These are phyloP conservation scores for Coprinellus micaceus DNA, from an alignment of 768 basidiomycete species.

Conservation along the genomic window DNA sequence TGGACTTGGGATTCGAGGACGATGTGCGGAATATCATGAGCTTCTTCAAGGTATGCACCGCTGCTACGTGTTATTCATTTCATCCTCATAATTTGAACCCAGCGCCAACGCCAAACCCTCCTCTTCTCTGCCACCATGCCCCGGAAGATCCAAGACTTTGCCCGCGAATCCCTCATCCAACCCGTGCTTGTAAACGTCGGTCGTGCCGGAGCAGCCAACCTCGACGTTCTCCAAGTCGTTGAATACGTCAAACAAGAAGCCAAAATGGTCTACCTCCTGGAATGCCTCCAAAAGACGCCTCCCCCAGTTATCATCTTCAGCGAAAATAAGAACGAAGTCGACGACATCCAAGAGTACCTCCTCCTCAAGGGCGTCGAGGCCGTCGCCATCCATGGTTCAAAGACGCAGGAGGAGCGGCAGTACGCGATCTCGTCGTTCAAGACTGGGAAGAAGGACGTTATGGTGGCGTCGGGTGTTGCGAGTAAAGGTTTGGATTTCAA, in stretches of 20 bases:
- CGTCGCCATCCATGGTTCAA: constrained; percentile 97
- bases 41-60: constrained; percentile 79
- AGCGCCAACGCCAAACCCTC: constrained; percentile 95
- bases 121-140: constrained; percentile 99
- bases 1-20: constrained; percentile 97
- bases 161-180: constrained; percentile 90
- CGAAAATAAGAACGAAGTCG: constrained; percentile 99
- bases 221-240: constrained; percentile 94
- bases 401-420: constrained; percentile 97
- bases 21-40: constrained; percentile 99
- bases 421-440: constrained; percentile 99
- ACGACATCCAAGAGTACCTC: constrained; percentile 98
- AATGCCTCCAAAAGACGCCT: constrained; percentile 96
- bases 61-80: neutral
- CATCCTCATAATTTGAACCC: constrained; percentile 1
- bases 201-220: constrained; percentile 93
- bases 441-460: constrained; percentile 94
- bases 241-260: constrained; percentile 99
- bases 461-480: constrained; percentile 98
- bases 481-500: constrained; percentile 98
- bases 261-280: constrained; percentile 98
- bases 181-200: constrained; percentile 97
- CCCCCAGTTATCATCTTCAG: constrained; percentile 98
- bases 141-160: constrained; percentile 97
- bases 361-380: constrained; percentile 96